These are phyloP conservation scores for Massarina eburnea DNA, from an alignment of 2,329 filamentous ascomycete genomes.

Conservation along the genomic window DNA sequence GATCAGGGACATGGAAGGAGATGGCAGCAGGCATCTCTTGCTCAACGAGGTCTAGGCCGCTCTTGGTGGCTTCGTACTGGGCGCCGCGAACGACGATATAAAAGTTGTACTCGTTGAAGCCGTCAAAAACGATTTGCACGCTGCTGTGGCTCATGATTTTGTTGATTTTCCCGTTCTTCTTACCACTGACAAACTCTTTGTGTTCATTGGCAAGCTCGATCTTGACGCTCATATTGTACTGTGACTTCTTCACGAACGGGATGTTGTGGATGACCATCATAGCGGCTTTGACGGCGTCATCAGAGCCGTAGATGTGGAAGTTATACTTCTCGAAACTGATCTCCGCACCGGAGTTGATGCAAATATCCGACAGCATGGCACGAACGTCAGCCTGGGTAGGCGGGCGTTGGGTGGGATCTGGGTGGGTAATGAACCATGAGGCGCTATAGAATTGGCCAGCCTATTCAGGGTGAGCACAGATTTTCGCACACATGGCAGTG, in stretches of 20 bases:
- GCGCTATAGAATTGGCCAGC: conserved; percentile 97
- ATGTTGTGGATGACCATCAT: conserved; percentile 91
- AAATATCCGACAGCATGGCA: conserved; percentile 92
- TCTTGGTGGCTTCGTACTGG: conserved; percentile 91
- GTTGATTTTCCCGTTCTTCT: conserved; percentile 99
- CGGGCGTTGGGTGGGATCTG: conserved; percentile 65
- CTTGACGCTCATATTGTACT: conserved; percentile 94
- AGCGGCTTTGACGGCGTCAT: conserved; percentile 95
- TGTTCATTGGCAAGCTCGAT: conserved; percentile 99
- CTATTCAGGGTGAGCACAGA: conserved; percentile 48
- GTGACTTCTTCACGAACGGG: conserved; percentile 80
- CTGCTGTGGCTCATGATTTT: conserved; percentile 99
- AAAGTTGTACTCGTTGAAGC: conserved; percentile 99
- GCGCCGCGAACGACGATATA: conserved; percentile 96
- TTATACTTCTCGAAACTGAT: conserved; percentile 92
- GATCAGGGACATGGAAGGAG: conserved; percentile 97
- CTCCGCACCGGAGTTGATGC: conserved; percentile 92
- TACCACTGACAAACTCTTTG: conserved; percentile 98
- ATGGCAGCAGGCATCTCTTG: conserved; percentile 99
- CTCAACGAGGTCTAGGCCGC: conserved; percentile 88
- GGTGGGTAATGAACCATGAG: conserved; percentile 88
- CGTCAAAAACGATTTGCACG: conserved; percentile 98
- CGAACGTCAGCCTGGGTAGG: conserved; percentile 71
- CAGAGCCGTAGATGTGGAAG: conserved; percentile 92
- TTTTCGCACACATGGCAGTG: conserved; percentile 4